Evolutionary conservation across 116 monocot species (phyloP), one percentile per base, ranked within the genome.

Genomic region (Dioscorea cayenensis): DNA sequence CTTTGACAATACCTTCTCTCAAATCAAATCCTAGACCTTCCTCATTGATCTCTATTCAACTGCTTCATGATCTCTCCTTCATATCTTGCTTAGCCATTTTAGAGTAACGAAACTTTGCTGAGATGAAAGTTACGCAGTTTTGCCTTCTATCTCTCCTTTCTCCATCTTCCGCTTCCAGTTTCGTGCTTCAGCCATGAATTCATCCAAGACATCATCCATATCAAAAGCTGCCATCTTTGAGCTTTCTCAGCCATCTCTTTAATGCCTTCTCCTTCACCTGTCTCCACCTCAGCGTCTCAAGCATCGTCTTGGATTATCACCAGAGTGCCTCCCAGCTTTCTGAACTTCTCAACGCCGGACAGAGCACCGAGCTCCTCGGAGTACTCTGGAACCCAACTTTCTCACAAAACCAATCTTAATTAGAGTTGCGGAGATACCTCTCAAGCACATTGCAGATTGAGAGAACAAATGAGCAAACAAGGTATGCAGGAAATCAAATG

Each of bases 121-220:
- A 79, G 10, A 87, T 73, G 18, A 1, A 87, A 74, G 63, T 78
- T 71, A 16, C 55, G 9, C n/a, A 71, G 65, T 66, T 63, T 76
- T 2, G 8, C 9, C 48, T 25, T 63, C 43, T n/a, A 13, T 38
- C n/a, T n/a, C n/a, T 25, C 2, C 9, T 11, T 14, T 2, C 84
- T 60, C 4, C 19, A n/a, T 21, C 9, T 67, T 38, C 7, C 12
- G 48, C 2, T 52, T 58, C 38, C 2, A 16, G n/a, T n/a, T n/a
- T n/a, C n/a, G n/a, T n/a, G 63, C 71, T 65, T 60, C 28, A 18
- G 11, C 32, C 5, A 9, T 36, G 48, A 70, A 63, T 25, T 75
- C 80, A 19, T 86, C 86, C 4, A 89, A 64, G 43, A 85, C 28
- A 35, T 89, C 86, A 4, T 85, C 76, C 5, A 73, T 76, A 32